Evolutionary conservation across 208 protist species (phyloP), one percentile per base, ranked within the genome.

Genomic region (Naegleria lovaniensis): DNA sequence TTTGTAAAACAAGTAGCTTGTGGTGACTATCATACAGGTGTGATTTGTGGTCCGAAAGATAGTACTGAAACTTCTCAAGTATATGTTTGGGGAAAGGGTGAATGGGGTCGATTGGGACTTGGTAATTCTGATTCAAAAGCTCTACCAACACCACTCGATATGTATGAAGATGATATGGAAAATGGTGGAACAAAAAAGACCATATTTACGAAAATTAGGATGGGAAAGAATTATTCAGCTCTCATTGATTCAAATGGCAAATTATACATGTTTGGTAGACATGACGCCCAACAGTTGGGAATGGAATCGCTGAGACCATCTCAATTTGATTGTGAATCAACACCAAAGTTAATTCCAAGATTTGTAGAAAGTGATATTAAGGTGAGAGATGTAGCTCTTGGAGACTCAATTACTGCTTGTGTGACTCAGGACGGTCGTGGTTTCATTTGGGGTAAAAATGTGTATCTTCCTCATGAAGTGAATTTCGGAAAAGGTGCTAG

Each of bases 31-130:
- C 83, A 85, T 11, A 85, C 16, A 0, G 83, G 83, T 38, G 83
- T 48, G 11, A 29, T 85, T 29, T 85, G 83, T 85, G 16, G 38
- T 43, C 9, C 39, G 11, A 11, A 40, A 43, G 15, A 43, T 48
- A 85, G 15, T n/a, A 43, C 1, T 85, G 15, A 25, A 85, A 13
- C 13, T 29, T 29, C 7, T 38, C 13, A 85, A 85, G 38, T 48
- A 22, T 85, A 33, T 43, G n/a, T 48, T 40, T 85, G 83, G 83
- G 83, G 83, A n/a, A 85, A 85, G 41, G 83, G 83, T n/a, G 83
- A 40, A 48, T 85, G 38, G 29, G 83, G 83, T 19, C 0, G 33
- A 29, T 29, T 85, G 16, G 83, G 83, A 7, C 13, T 38, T 33
- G 67, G 67, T 5, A 85, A 40, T 48, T 25, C 83, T 5, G 33